Conservation (phyloP, 2,329 filamentous ascomycete genomes). For the Dactylonectria macrodidyma region DNA sequence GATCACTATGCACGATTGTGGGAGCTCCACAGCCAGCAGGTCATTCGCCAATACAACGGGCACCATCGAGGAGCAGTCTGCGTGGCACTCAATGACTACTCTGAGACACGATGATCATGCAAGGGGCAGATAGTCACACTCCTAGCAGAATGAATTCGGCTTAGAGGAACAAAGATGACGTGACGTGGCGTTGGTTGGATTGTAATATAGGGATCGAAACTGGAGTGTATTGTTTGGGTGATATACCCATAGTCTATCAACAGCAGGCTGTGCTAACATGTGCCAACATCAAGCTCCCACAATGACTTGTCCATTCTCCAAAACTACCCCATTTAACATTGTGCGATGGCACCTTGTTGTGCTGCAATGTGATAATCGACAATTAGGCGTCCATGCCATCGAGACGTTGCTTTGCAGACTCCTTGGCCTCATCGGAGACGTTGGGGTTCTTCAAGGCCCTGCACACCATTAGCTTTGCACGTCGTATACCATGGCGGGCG, state of each 20-base stretch:
- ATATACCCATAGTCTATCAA: background rate
- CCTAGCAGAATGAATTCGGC: background rate
- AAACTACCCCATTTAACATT: too few relatives aligned
- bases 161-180: conserved; percentile 18
- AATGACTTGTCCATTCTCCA: background rate
- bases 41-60: conserved; percentile 95
- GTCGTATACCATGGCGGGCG: too few relatives aligned
- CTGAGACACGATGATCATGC: conserved; percentile 63
- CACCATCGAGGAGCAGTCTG: conserved; percentile 94
- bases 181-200: conserved; percentile 40
- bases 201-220: conserved; percentile 13
- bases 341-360: background rate
- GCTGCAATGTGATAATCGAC: background rate
- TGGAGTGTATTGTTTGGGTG: background rate
- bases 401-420: conserved; percentile 67
- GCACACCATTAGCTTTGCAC: conserved; percentile 38
- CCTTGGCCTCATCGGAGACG: conserved; percentile 69
- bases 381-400: conserved; percentile 44
- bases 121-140: background rate
- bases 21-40: conserved; percentile 88
- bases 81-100: conserved; percentile 92
- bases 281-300: too few relatives aligned
- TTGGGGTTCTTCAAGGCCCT: conserved; percentile 70
- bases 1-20: conserved; percentile 94
- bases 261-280: background rate